Percentiles rank a stretch among this genome's conserved stretches.
Conservation (phyloP, 441 rosid species). For the Metrosideros polymorpha region DNA sequence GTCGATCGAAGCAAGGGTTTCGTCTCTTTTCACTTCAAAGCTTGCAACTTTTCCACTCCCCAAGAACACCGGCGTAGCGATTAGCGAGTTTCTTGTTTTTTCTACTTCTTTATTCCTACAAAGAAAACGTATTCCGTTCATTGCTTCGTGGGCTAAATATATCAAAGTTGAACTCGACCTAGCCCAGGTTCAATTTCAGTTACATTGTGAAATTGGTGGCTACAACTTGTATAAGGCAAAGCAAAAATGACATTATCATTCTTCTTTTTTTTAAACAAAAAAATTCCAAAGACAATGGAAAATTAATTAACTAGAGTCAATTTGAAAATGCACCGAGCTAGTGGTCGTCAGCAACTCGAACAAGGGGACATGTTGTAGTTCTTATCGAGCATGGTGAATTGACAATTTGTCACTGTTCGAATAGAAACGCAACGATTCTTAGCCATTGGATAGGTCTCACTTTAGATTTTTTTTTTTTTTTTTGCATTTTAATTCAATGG, state of each 20-base stretch:
- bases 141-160: fast-evolving
- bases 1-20: background rate
- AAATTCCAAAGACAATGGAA: background rate
- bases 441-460: background rate
- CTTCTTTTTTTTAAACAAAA: fast-evolving
- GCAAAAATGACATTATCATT: fast-evolving
- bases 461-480: no score
- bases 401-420: background rate
- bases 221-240: background rate
- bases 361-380: background rate
- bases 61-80: background rate
- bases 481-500: background rate
- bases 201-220: background rate
- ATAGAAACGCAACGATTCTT: background rate
- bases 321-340: fast-evolving
- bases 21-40: background rate
- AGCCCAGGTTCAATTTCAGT: background rate
- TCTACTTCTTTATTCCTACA: fast-evolving
- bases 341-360: no score
- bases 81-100: fast-evolving
- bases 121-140: fast-evolving
- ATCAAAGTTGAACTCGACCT: background rate
- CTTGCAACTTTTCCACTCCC: background rate
- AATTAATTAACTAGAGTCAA: background rate
- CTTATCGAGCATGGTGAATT: background rate